Evolutionary conservation across 2,329 filamentous ascomycete species (phyloP), one percentile per base, ranked within the genome.

Genomic region (Fusarium globosum): DNA sequence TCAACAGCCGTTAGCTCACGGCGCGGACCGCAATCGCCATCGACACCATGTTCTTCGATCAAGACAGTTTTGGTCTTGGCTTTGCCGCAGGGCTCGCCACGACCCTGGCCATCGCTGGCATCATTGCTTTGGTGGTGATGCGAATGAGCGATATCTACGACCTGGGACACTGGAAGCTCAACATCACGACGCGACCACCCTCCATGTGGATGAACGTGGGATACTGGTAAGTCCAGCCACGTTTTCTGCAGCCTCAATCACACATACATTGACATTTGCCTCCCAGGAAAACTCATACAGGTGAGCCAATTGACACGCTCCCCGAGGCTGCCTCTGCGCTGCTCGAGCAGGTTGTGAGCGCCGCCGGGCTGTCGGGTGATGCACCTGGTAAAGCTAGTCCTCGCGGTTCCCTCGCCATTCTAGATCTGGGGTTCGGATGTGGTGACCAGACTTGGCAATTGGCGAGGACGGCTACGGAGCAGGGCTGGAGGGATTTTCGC

Each of bases 191-290:
- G 2, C 85, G 85, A 2, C 80, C 85, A 5, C 74, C 78, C 10
- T 84, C 83, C n/a, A 88, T 90, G 88, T 91, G 89, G 88, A 90
- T 90, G 88, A 90, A 90, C 64, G 85, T 90, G 80, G 89, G 88
- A 1, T 90, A 88, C 68, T 91, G 88, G 89, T 86, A 85, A 77
- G 86, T 82, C 39, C 26, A 45, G 30, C 35, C 60, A 65, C 45
- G 10, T 20, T 26, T 15, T 38, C 23, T 21, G 16, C 28, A 35
- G 51, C 13, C 36, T 28, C 42, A 41, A 30, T 4, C 23, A 35
- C 16, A 41, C 10, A n/a, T 51, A n/a, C 30, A 51, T 26, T 36
- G 7, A 46, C 28, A 10, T 5, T 51, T 7, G 16, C 14, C 3
- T 7, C 5, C 8, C 43, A 83, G 83, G 82, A 82, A 73, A 57